phyloP scores from a whole-genome alignment of 306 rosid genomes.

The Fragaria nilgerrensis region DNA sequence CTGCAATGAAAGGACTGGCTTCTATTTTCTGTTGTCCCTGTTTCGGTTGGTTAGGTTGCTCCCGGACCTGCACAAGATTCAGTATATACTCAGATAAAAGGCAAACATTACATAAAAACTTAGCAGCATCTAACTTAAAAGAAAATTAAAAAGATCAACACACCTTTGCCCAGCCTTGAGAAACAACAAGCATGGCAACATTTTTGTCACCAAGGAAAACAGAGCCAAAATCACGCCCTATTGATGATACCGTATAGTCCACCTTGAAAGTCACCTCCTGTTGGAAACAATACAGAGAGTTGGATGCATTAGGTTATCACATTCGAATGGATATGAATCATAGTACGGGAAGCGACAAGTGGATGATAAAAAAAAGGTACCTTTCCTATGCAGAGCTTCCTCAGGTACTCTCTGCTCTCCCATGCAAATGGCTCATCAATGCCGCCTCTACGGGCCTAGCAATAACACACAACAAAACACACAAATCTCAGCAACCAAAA shows the following conservation, averaged over 20 bases:
- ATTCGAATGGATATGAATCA: not conserved
- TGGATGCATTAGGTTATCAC: not conserved
- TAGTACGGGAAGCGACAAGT: not conserved
- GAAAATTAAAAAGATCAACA: slow-evolving; percentile 8
- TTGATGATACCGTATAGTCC: slow-evolving; percentile 80
- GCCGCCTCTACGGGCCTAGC: slow-evolving; percentile 85
- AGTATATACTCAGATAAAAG: slow-evolving; percentile 15
- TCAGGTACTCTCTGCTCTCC: slow-evolving; percentile 89
- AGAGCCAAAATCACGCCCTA: slow-evolving; percentile 84
- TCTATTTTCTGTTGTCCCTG: slow-evolving; percentile 84
- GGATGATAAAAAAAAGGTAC: slow-evolving; percentile 33
- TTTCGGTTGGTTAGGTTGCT: slow-evolving; percentile 33
- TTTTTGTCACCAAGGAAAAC: slow-evolving; percentile 82
- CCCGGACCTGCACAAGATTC: slow-evolving; percentile 65
- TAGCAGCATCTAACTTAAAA: not conserved
- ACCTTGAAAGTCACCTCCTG: slow-evolving; percentile 89
- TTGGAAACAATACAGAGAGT: slow-evolving; percentile 17
- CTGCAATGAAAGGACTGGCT: slow-evolving; percentile 80
- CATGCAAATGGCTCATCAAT: slow-evolving; percentile 94
- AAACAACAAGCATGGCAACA: slow-evolving; percentile 73
- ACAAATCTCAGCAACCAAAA: not conserved
- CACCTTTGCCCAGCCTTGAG: slow-evolving; percentile 98
- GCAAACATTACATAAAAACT: not conserved
- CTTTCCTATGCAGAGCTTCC: slow-evolving; percentile 91
- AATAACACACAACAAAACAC: not conserved